Evolutionary conservation across 148 eudicot species (phyloP), one percentile per base, ranked within the genome.

Genomic region (Chenopodium suecicum): DNA sequence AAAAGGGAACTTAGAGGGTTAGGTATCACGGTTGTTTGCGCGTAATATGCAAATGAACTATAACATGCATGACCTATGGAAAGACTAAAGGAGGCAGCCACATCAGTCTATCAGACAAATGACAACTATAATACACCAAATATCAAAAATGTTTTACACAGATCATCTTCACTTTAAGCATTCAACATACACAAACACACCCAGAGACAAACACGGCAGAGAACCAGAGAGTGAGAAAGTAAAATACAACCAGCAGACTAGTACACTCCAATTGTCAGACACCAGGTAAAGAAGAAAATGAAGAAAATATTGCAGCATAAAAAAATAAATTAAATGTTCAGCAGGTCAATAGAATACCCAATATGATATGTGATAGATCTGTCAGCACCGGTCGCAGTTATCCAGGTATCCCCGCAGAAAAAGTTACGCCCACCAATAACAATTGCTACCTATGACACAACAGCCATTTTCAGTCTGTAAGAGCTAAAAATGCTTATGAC

Each of bases 361-460:
- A 94, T 92, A 77, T 97, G 99, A 86, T 94, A 94, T 65, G 98
- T 94, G 14, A 94, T 87, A 75, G 91, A 89, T 88, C 99, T 91
- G 83, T 97, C 98, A 56, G 90, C 90, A 77, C 97, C 99, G 82
- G 99, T 94, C 68, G 93, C 82, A 73, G 87, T 87, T 37, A 91
- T 89, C 99, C 98, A 97, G 16, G 95, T 87, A 80, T 97, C 92
- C 82, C 97, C 98, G 84, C 97, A 97, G 86, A 94, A 94, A 84
- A 97, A 94, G 84, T 97, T 94, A 47, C 98, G 94, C 34, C 98
- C 99, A 73, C 99, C 99, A 87, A 97, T 88, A 84, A 92, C 97
- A 83, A 97, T 88, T 29, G 98, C 98, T 79, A 94, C 98, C 99
- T 97, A 82, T 60, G 78, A 80, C 62, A 81, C 67, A 77, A 80